Evolutionary conservation across 1,284 basidiomycete species (phyloP).

Genomic region (Chalciporus sp.): DNA sequence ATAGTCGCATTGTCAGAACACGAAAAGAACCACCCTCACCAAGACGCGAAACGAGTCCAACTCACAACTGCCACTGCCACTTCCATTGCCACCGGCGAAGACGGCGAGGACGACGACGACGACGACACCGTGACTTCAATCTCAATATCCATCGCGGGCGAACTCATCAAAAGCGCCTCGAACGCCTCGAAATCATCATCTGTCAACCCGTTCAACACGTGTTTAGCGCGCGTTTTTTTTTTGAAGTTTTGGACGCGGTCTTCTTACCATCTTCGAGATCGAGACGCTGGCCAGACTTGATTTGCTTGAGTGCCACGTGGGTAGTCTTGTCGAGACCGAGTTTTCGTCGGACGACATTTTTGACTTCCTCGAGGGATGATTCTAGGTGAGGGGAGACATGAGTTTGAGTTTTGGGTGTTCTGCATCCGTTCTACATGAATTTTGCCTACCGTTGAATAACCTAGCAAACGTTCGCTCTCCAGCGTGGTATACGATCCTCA

Average conservation of each 20-base stretch:
- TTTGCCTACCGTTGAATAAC: constrained; percentile 58
- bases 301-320: constrained; percentile 53
- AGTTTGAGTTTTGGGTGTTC: constrained; percentile 9
- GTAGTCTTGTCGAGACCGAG: constrained; percentile 47
- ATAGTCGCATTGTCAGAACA: no score
- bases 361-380: constrained; percentile 56
- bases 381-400: constrained; percentile 51
- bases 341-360: constrained; percentile 59
- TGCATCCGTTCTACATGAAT: not conserved
- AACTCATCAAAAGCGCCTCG: constrained; percentile 36
- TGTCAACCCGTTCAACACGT: constrained; percentile 32
- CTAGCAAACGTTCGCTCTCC: constrained; percentile 57
- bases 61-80: constrained; percentile 10
- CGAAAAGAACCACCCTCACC: no score
- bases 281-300: constrained; percentile 54
- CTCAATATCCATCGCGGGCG: constrained; percentile 39
- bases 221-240: not conserved
- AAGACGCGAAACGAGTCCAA: not conserved
- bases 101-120: not conserved
- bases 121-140: constrained; percentile 38
- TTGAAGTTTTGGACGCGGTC: constrained; percentile 8
- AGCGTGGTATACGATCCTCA: constrained; percentile 60
- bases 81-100: no score
- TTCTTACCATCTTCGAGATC: constrained; percentile 72
- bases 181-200: constrained; percentile 81